Evolutionary conservation across 2,329 filamentous ascomycete genomes (phyloP).

Genomic region (Alternaria incomplexa): DNA sequence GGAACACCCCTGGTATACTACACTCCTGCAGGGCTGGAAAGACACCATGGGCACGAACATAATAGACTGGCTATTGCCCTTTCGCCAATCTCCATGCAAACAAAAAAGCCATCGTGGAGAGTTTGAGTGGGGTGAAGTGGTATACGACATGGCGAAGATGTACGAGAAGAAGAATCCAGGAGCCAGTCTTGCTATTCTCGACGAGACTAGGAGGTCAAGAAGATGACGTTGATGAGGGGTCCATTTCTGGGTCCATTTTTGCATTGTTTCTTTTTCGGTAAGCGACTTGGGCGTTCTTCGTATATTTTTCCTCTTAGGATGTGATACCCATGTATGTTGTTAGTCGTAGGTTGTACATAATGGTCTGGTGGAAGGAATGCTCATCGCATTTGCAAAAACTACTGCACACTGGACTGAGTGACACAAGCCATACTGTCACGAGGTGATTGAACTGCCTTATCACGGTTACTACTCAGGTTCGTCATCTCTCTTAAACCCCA

Average conservation of each 20-base stretch:
- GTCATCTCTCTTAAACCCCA: not conserved
- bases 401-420: not conserved
- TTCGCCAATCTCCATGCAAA: conserved; percentile 75
- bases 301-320: conserved; percentile 6
- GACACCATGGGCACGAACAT: conserved; percentile 76
- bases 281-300: not conserved
- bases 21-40: conserved; percentile 72
- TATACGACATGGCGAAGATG: conserved; percentile 49
- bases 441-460: not conserved
- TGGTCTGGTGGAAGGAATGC: not conserved
- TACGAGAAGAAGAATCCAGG: conserved; percentile 35
- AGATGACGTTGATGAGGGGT: not conserved
- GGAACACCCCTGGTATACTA: conserved; percentile 87
- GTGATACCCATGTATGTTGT: conserved; percentile 26
- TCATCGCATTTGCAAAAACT: not conserved
- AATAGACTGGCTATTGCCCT: conserved; percentile 81
- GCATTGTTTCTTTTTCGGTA: conserved; percentile 10
- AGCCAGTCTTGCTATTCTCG: conserved; percentile 21
- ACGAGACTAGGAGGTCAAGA: conserved; percentile 6
- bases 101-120: conserved; percentile 71
- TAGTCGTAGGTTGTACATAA: not conserved
- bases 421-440: not conserved
- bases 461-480: not conserved
- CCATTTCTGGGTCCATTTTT: not conserved
- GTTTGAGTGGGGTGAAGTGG: conserved; percentile 69